Percentiles rank a stretch among this genome's conserved stretches.
These are phyloP conservation scores for Zasmidium angulare DNA, from an alignment of 2,329 filamentous ascomycete species.

Conservation along the genomic window DNA sequence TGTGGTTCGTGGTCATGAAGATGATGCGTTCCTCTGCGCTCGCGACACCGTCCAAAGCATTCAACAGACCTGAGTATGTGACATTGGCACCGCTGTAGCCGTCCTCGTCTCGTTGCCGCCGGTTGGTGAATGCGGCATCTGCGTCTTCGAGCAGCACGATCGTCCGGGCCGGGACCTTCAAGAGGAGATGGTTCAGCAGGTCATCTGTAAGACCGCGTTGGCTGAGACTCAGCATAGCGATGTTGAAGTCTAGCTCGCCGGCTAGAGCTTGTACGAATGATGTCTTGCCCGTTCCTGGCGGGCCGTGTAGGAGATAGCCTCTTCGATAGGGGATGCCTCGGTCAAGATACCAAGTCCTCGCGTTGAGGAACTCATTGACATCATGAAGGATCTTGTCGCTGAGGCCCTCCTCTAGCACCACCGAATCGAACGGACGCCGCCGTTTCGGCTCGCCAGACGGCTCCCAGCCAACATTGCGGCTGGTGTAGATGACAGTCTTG, in stretches of 20 bases:
- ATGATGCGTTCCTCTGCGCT: conserved; percentile 92
- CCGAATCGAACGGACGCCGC: conserved; percentile 84
- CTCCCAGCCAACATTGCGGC: conserved; percentile 80
- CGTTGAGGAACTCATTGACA: conserved; percentile 75
- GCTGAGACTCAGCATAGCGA: conserved; percentile 88
- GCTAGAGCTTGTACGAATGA: conserved; percentile 95
- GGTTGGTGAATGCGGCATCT: conserved; percentile 84
- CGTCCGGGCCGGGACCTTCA: conserved; percentile 78
- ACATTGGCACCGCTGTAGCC: conserved; percentile 86
- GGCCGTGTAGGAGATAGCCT: conserved; percentile 76
- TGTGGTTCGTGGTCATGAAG: conserved; percentile 92
- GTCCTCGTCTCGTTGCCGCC: conserved; percentile 72
- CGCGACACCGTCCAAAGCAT: conserved; percentile 76
- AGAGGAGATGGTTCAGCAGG: conserved; percentile 79
- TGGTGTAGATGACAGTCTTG: conserved; percentile 88
- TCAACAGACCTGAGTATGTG: conserved; percentile 86
- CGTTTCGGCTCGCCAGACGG: conserved; percentile 79
- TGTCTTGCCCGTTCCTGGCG: conserved; percentile 74
- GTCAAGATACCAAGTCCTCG: conserved; percentile 85
- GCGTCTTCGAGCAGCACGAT: conserved; percentile 85
- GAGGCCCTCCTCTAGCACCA: conserved; percentile 80
- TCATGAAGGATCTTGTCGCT: conserved; percentile 79
- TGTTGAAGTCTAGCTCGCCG: conserved; percentile 87
- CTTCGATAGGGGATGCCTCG: conserved; percentile 91
- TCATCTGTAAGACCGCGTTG: conserved; percentile 89